phyloP scores from a whole-genome alignment of 495 filamentous ascomycete species.

The Penicillium manginii region DNA sequence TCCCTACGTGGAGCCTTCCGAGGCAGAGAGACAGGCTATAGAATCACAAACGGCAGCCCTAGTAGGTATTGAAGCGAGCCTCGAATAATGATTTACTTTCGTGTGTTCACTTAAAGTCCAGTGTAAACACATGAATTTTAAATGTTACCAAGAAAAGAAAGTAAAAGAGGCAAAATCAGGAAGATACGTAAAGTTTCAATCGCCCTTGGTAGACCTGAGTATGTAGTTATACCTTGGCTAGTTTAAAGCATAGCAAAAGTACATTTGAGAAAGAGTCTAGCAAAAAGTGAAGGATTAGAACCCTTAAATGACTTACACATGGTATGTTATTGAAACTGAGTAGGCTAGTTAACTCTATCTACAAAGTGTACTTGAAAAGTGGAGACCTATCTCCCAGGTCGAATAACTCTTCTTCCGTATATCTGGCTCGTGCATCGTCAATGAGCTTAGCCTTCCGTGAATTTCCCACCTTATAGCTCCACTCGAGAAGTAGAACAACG shows the following conservation, averaged over 20 bases:
- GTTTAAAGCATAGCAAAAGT: no score
- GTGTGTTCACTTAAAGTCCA: not conserved
- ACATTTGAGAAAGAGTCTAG: no score
- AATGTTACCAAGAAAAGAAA: not conserved
- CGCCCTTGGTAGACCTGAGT: no score
- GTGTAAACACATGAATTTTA: not conserved
- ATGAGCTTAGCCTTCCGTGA: slow-evolving; percentile 29
- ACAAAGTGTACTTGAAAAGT: slow-evolving; percentile 42
- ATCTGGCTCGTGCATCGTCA: slow-evolving; percentile 34
- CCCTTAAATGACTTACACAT: no score
- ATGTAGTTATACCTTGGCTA: no score
- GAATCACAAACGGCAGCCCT: not conserved
- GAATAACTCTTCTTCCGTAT: slow-evolving; percentile 39
- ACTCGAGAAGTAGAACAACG: slow-evolving; percentile 26
- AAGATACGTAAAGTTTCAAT: no score
- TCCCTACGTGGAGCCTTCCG: slow-evolving; percentile 46
- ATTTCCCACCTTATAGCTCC: slow-evolving; percentile 26
- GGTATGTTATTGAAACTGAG: no score
- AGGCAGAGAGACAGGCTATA: not conserved
- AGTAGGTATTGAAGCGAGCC: not conserved
- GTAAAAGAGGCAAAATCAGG: not conserved
- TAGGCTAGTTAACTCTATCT: not conserved
- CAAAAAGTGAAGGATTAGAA: no score
- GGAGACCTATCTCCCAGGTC: slow-evolving; percentile 49
- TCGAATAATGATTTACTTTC: not conserved